Percentiles rank a stretch among this genome's conserved stretches.
Evolutionary conservation across 2,329 filamentous ascomycete genomes (phyloP).

Genomic region (Fonsecaea pugnacius): DNA sequence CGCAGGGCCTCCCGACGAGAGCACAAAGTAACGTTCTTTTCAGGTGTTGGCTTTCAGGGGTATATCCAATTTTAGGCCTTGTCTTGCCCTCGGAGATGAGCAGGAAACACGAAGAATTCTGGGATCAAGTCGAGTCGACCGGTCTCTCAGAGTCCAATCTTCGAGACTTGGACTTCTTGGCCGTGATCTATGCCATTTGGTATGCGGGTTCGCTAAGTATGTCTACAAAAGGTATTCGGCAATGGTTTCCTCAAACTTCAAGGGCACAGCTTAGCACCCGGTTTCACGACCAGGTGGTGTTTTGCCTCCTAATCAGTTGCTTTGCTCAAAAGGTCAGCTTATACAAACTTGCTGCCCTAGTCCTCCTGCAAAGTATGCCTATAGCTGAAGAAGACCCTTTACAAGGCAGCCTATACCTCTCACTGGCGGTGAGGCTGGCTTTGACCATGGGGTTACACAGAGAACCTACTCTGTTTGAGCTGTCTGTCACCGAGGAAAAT

Average conservation of each 20-base stretch:
- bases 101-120: conserved; percentile 50
- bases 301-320: conserved; percentile 48
- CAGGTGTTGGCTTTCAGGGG: conserved; percentile 52
- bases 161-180: conserved; percentile 50
- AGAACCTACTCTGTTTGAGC: conserved; percentile 54
- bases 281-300: conserved; percentile 50
- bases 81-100: conserved; percentile 50
- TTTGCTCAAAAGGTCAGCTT: conserved; percentile 54
- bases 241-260: conserved; percentile 31
- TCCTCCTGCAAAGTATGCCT: conserved; percentile 53
- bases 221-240: conserved; percentile 42
- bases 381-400: conserved; percentile 55
- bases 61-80: conserved; percentile 53
- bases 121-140: conserved; percentile 44
- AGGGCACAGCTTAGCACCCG: conserved; percentile 45
- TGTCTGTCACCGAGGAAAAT: conserved; percentile 51
- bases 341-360: conserved; percentile 52
- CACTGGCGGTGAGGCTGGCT: conserved; percentile 50
- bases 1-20: conserved; percentile 49
- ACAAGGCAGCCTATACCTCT: conserved; percentile 54
- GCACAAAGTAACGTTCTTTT: conserved; percentile 53
- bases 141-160: conserved; percentile 45
- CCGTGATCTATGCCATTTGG: conserved; percentile 53
- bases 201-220: conserved; percentile 54
- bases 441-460: conserved; percentile 44